Evolutionary conservation across 768 basidiomycete species (phyloP), one percentile per base, ranked within the genome.

Genomic region (Suillus occidentalis): DNA sequence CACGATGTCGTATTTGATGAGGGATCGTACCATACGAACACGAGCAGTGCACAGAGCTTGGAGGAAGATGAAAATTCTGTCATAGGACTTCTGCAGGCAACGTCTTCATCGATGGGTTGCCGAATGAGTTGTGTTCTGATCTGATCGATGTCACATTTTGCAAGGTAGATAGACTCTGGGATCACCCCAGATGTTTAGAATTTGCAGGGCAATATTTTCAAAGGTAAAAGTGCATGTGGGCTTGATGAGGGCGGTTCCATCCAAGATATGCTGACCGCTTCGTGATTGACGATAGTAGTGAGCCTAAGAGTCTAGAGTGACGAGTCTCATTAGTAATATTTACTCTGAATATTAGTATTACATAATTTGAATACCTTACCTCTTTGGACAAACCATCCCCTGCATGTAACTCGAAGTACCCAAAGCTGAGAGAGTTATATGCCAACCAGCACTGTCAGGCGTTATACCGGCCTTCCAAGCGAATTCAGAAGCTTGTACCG

Each of bases 401-500:
- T 31, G 16, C 31, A n/a, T 36, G 20, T 55, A n/a, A n/a, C n/a
- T n/a, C n/a, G n/a, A 13, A 55, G 53, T n/a, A 34, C 34, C 31
- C 6, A 36, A n/a, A 6, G 25, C 43, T 20, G 14, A 56, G 28
- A 31, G 28, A 31, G 14, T 31, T 34, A 36, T 14, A 16, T 62
- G 14, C 25, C 31, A 60, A 60, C 61, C n/a, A 36, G 31, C 18
- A 9, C 18, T 60, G 13, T 31, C n/a, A 37, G 16, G 28, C 34
- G 10, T 55, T 13, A n/a, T 10, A 12, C 53, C 10, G n/a, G 5
- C 8, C 69, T 80, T 18, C 78, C 80, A 0, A 45, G 75, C 7
- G 69, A 73, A 18, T 84, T 90, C 67, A 85, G 73, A 13, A 87
- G 87, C 65, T 70, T 88, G 1, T 90, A 90, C 67, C 83, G 89